phyloP scores from a whole-genome alignment of 192 early-diverging fungal species.

The Podila clonocystis region DNA sequence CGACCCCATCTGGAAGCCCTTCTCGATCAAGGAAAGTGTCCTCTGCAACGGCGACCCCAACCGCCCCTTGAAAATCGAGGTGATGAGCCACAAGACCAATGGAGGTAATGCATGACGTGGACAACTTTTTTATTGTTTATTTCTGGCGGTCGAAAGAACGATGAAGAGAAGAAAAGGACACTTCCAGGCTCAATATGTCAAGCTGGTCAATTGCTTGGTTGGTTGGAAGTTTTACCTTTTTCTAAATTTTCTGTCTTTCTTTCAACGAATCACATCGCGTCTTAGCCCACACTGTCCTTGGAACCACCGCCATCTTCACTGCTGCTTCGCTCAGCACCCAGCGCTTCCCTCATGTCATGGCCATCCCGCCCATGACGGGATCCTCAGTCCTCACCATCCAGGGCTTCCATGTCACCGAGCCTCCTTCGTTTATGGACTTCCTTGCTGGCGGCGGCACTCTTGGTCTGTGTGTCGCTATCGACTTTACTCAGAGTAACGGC shows the following conservation, averaged over 20 bases:
- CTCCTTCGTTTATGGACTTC: constrained; percentile 62
- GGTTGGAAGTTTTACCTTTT: neutral
- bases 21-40: constrained; percentile 33
- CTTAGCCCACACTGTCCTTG: constrained; percentile 15
- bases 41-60: constrained; percentile 48
- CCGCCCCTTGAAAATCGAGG: constrained; percentile 27
- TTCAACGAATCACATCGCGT: neutral
- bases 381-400: constrained; percentile 26
- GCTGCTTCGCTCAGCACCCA: constrained; percentile 25
- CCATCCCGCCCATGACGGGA: constrained; percentile 30
- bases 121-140: neutral
- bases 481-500: constrained; percentile 66
- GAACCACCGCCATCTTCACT: constrained; percentile 19
- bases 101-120: constrained; percentile 21
- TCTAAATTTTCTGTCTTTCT: neutral
- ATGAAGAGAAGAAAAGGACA: too few relatives aligned
- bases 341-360: constrained; percentile 15
- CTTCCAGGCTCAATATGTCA: neutral
- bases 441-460: constrained; percentile 58
- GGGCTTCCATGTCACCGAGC: constrained; percentile 22
- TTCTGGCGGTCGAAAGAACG: neutral
- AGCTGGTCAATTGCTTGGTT: neutral
- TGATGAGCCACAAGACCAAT: constrained; percentile 34
- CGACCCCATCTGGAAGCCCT: constrained; percentile 36
- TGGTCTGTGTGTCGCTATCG: constrained; percentile 59